Evolutionary conservation across 352 stramenopile genomes (phyloP).

Genomic region (Phytophthora colocasiae): DNA sequence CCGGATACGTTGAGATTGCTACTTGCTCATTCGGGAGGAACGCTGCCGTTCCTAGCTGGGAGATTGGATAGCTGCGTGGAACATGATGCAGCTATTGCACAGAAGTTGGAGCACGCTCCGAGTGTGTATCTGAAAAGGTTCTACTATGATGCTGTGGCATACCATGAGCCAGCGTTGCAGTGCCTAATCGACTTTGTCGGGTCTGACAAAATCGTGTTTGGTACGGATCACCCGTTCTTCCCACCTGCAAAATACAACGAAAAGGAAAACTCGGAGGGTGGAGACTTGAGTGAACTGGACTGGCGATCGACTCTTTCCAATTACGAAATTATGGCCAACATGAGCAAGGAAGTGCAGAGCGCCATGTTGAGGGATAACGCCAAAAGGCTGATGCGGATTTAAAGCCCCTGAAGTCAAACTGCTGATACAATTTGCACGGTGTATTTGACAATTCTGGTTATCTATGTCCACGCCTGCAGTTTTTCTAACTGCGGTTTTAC

Average conservation of each 20-base stretch:
- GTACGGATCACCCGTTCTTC: slow-evolving; percentile 77
- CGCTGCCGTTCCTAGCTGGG: slow-evolving; percentile 67
- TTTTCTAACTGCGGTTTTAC: slow-evolving; percentile 4
- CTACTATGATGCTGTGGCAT: slow-evolving; percentile 71
- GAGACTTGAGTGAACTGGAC: slow-evolving; percentile 35
- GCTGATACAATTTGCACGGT: neutral
- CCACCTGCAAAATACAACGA: slow-evolving; percentile 34
- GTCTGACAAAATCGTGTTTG: slow-evolving; percentile 61
- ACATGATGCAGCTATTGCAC: slow-evolving; percentile 52
- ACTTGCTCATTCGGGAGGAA: slow-evolving; percentile 67
- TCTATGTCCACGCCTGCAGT: slow-evolving; percentile 22
- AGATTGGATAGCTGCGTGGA: slow-evolving; percentile 68
- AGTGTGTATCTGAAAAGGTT: slow-evolving; percentile 65
- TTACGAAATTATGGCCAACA: slow-evolving; percentile 58
- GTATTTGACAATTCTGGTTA: slow-evolving; percentile 19
- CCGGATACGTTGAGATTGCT: slow-evolving; percentile 52
- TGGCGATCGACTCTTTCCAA: slow-evolving; percentile 54
- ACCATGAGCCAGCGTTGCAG: slow-evolving; percentile 58
- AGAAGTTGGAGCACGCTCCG: slow-evolving; percentile 49
- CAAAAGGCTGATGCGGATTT: slow-evolving; percentile 38
- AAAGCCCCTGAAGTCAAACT: neutral
- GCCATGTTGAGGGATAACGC: slow-evolving; percentile 55
- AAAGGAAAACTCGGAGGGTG: slow-evolving; percentile 7
- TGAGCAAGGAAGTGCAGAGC: slow-evolving; percentile 40
- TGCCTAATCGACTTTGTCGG: slow-evolving; percentile 66